Conservation (phyloP, 768 basidiomycete genomes). For the Mycena epipterygia region DNA sequence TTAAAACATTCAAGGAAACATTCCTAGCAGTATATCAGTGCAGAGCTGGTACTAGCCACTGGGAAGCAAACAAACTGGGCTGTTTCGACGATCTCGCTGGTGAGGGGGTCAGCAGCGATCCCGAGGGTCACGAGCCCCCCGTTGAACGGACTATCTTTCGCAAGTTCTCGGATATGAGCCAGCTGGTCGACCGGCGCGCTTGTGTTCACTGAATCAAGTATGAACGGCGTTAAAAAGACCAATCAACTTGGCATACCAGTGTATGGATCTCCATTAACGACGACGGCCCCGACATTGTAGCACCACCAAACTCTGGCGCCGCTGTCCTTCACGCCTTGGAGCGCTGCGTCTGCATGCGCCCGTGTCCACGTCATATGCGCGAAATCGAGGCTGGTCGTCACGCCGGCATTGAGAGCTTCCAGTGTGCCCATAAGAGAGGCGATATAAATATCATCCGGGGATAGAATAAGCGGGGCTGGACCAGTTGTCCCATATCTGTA, state of each 20-base stretch:
- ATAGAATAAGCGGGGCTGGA: slow-evolving; percentile 16
- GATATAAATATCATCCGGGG: slow-evolving; percentile 24
- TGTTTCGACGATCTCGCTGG: slow-evolving; percentile 16
- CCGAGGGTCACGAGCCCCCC: slow-evolving; percentile 20
- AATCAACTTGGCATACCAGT: slow-evolving; percentile 3
- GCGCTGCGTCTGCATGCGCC: slow-evolving; percentile 15
- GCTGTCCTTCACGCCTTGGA: slow-evolving; percentile 18
- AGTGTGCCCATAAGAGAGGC: slow-evolving; percentile 19
- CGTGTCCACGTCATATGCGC: slow-evolving; percentile 27
- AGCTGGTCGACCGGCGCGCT: slow-evolving; percentile 25
- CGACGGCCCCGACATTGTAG: slow-evolving; percentile 22
- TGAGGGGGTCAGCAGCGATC: slow-evolving; percentile 20
- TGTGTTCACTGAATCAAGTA: slow-evolving; percentile 10
- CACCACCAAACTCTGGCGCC: slow-evolving; percentile 27
- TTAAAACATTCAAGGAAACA: slow-evolving; percentile 17
- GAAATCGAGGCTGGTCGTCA: slow-evolving; percentile 21
- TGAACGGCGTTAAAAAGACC: background rate
- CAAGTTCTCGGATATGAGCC: slow-evolving; percentile 26
- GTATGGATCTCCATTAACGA: slow-evolving; percentile 26
- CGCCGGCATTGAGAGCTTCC: slow-evolving; percentile 27
- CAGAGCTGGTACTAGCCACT: background rate
- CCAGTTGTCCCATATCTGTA: slow-evolving; percentile 5
- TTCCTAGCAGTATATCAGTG: slow-evolving; percentile 18
- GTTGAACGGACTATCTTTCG: slow-evolving; percentile 18
- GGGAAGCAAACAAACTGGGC: slow-evolving; percentile 6